phyloP scores from a whole-genome alignment of 495 filamentous ascomycete genomes.

The Filosporella fistucella region DNA sequence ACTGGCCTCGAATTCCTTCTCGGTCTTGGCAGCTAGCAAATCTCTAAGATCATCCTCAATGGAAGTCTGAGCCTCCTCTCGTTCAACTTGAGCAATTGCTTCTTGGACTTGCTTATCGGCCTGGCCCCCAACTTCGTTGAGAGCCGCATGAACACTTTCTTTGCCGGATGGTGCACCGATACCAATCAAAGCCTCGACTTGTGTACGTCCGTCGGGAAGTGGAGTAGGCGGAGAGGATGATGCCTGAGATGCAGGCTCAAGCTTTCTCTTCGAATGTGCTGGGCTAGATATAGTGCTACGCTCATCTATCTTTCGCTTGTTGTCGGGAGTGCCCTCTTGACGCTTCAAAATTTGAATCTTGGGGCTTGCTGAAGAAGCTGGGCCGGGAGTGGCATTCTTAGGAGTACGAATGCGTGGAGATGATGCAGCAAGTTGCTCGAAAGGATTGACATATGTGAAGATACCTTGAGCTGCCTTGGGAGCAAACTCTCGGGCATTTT shows the following conservation, averaged over 20 bases:
- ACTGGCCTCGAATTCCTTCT: constrained; percentile 39
- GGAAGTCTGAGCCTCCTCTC: constrained; percentile 41
- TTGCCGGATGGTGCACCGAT: constrained; percentile 29
- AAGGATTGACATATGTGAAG: constrained; percentile 78
- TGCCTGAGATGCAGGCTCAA: constrained; percentile 35
- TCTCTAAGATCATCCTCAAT: constrained; percentile 40
- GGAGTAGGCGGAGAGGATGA: constrained; percentile 20
- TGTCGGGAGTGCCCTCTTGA: constrained; percentile 19
- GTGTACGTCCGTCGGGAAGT: constrained; percentile 27
- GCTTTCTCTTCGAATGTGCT: constrained; percentile 37
- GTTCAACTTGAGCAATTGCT: constrained; percentile 53
- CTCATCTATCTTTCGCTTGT: constrained; percentile 22
- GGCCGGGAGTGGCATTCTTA: constrained; percentile 18
- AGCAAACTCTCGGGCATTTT: constrained; percentile 13
- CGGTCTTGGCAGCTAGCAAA: constrained; percentile 35
- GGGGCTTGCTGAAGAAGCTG: constrained; percentile 7
- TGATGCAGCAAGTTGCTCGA: constrained; percentile 66
- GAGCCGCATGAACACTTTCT: constrained; percentile 67
- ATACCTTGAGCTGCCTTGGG: constrained; percentile 40
- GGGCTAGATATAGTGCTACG: constrained; percentile 28
- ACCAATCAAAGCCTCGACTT: constrained; percentile 33
- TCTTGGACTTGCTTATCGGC: constrained; percentile 67
- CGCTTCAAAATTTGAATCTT: constrained; percentile 26
- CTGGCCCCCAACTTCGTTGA: constrained; percentile 61
- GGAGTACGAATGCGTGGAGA: constrained; percentile 57